A percentile compares a stretch with the other conserved stretches of the same genome.
These are phyloP conservation scores for Leccinum arenicola DNA, from an alignment of 768 basidiomycete genomes.

Conservation along the genomic window DNA sequence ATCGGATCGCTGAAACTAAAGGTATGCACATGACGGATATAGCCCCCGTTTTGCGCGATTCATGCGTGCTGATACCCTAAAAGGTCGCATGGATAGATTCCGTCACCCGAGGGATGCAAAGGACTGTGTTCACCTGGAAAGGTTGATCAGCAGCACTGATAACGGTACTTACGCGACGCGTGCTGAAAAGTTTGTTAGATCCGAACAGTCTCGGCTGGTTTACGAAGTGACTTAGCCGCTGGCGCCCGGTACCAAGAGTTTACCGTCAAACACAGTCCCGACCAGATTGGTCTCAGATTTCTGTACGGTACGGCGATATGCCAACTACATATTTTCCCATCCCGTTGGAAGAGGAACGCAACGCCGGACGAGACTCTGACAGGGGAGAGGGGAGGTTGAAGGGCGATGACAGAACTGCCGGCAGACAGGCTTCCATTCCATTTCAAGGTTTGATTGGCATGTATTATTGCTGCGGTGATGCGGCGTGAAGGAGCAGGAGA, in stretches of 20 bases:
- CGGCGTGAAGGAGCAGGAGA: conserved; percentile 9
- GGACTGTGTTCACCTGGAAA: not conserved
- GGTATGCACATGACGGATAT: conserved; percentile 4
- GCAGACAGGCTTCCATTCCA: conserved; percentile 22
- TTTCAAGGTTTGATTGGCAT: conserved; percentile 25
- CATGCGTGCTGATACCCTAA: not conserved
- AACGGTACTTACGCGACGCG: conserved; percentile 5
- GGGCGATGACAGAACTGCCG: conserved; percentile 6
- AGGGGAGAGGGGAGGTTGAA: not conserved
- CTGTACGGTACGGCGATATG: not conserved
- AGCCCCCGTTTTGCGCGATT: not conserved
- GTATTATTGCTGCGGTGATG: conserved; percentile 18
- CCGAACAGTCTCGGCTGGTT: not conserved
- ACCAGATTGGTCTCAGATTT: not conserved
- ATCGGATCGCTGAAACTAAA: conserved; percentile 1
- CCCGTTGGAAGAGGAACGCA: not conserved
- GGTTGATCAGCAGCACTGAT: conserved; percentile 11
- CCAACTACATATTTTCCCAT: not conserved
- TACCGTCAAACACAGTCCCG: not conserved
- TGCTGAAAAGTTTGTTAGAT: not conserved
- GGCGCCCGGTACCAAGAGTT: not conserved
- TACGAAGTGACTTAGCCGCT: not conserved
- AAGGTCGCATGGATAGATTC: conserved; percentile 5
- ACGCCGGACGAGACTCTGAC: not conserved
- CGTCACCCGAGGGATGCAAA: conserved; percentile 3